Base-by-base conservation (phyloP, 108 stramenopile genomes). In the Mayamaea pseudoterrestris region DNA sequence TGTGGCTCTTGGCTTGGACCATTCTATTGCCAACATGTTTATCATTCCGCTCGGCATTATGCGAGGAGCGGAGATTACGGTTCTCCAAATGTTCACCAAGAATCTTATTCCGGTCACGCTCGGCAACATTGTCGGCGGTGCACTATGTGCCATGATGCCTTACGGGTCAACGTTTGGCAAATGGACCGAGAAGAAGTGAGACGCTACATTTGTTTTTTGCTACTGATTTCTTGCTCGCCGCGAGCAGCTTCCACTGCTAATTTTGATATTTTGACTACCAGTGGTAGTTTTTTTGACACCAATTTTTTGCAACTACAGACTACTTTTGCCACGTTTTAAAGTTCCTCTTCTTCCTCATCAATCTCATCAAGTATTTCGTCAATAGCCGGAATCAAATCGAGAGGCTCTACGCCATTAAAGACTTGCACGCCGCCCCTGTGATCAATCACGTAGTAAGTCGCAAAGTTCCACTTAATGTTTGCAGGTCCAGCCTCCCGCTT, bases 1-100 rank as follows among this genome's bases (percentile, higher is more conserved):
- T 56, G 88, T 94, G 25, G 85, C 88, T 6, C 74, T 91, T 52
- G 93, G 90, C 6, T 58, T 92, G 6, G 93, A 94, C 35, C 97
- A 98, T 65, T 78, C 76, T 22, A 82, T 98, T 31, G 97, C 97
- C 27, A 96, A 96, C 55, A 98, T 98, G 97, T 95, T 93, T 72
- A 68, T 97, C 23, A 84, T 95, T 61, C 96, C 96, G 18, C 70
- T 95, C 36, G 96, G 96, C 12, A 93, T 94, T 53, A 55, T 93
- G 55, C 76, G 78, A 35, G 96, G 96, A 29, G 94, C 93, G 2
- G 71, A 90, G 21, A 71, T 97, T 32, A 71, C 92, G 1, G 35
- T 78, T 53, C 35, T 37, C 25, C 74, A 90, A 58, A 64, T 92
- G 36, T 52, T 93, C 36, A 14, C 70, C 30, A 81, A 83, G 52